These are phyloP conservation scores for Solanum megistacrolobum DNA, from an alignment of 257 asterid genomes.

Conservation along the genomic window DNA sequence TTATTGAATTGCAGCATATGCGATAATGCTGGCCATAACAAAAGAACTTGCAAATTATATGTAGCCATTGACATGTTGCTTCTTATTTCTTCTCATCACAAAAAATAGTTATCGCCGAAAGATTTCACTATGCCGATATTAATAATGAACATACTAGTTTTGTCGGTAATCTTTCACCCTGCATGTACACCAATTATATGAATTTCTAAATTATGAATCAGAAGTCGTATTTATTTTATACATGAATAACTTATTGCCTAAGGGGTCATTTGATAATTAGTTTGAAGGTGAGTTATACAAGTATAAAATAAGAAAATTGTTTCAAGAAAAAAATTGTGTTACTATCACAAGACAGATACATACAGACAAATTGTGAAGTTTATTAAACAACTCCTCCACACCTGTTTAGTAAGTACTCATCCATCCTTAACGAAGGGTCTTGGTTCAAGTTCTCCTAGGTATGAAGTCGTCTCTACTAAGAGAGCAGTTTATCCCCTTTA, in stretches of 20 bases:
- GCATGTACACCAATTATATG: not conserved
- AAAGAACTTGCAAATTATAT: not conserved
- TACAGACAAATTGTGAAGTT: no score
- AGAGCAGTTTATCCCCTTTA: not conserved
- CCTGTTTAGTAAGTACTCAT: not conserved
- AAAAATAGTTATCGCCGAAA: not conserved
- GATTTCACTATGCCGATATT: not conserved
- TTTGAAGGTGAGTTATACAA: not conserved
- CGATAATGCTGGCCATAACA: not conserved
- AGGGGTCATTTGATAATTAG: not conserved
- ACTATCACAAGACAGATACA: not conserved
- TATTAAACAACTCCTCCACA: not conserved
- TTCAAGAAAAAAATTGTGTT: not conserved
- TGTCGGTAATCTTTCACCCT: not conserved
- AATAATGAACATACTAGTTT: not conserved
- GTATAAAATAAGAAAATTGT: no score
- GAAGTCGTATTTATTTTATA: no score
- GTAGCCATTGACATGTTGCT: no score
- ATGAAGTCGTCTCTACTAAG: not conserved
- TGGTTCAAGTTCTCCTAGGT: not conserved
- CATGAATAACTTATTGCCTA: not conserved
- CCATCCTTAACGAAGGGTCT: not conserved
- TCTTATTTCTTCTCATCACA: not conserved
- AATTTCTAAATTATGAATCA: no score
- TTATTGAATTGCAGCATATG: no score